These are phyloP conservation scores for Wickerhamiella bombiphila DNA, from an alignment of 805 yeast species.

Conservation along the genomic window DNA sequence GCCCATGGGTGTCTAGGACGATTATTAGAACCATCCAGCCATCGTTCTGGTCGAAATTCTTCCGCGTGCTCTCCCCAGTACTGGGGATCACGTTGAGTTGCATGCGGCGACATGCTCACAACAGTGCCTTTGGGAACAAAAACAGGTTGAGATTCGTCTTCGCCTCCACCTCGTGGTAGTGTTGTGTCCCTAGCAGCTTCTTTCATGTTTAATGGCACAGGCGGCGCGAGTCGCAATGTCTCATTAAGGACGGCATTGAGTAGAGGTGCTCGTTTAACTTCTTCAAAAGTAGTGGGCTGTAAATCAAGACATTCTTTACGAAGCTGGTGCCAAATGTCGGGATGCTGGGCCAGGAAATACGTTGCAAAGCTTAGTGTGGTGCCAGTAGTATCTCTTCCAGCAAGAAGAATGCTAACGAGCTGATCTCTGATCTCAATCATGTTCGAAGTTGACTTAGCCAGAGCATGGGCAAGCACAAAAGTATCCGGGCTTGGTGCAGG, in stretches of 20 bases:
- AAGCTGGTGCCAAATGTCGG: slow-evolving; percentile 25
- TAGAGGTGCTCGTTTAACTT: slow-evolving; percentile 30
- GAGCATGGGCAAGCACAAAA: slow-evolving; percentile 31
- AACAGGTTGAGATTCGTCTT: slow-evolving; percentile 24
- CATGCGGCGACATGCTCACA: slow-evolving; percentile 25
- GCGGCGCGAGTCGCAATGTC: slow-evolving; percentile 31
- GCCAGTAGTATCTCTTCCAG: slow-evolving; percentile 37
- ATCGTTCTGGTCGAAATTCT: slow-evolving; percentile 28
- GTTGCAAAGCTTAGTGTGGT: slow-evolving; percentile 29
- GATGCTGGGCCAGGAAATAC: slow-evolving; percentile 29
- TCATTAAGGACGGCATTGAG: slow-evolving; percentile 32
- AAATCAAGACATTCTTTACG: slow-evolving; percentile 17
- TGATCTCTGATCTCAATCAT: slow-evolving; percentile 31
- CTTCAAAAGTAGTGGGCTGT: slow-evolving; percentile 25
- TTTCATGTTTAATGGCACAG: slow-evolving; percentile 33
- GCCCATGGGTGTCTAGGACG: slow-evolving; percentile 27
- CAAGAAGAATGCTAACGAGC: slow-evolving; percentile 30
- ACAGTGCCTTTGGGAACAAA: slow-evolving; percentile 27
- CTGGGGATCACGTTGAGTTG: slow-evolving; percentile 27
- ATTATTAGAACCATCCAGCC: slow-evolving; percentile 13
- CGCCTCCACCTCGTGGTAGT: slow-evolving; percentile 37
- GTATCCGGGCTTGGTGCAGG: slow-evolving; percentile 23
- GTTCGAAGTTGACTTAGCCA: slow-evolving; percentile 31
- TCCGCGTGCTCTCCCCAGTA: slow-evolving; percentile 30
- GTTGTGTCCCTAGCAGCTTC: slow-evolving; percentile 30